A percentile compares a stretch with the other conserved stretches of the same genome.
phyloP scores from a whole-genome alignment of 2,329 filamentous ascomycete species.

The Ophiostoma piceae region DNA sequence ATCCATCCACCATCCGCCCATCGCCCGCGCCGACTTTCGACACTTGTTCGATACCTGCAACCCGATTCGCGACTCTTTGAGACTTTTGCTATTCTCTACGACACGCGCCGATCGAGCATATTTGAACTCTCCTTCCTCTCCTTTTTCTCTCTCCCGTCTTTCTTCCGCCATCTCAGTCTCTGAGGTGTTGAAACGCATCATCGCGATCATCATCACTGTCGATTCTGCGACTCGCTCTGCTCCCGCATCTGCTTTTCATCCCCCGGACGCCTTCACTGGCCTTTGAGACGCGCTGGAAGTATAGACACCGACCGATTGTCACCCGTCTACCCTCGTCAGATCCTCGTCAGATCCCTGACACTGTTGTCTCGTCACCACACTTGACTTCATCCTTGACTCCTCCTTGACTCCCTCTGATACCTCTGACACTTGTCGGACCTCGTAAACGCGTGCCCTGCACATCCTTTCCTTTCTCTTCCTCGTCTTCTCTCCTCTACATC shows the following conservation, averaged over 20 bases:
- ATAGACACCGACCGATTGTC: not conserved
- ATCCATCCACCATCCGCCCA: not conserved
- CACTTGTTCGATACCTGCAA: not conserved
- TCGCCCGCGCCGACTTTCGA: not conserved
- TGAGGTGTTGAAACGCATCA: not conserved
- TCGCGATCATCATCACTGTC: not conserved
- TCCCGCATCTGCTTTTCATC: not conserved
- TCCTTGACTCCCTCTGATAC: constrained; percentile 2
- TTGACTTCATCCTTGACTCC: not conserved
- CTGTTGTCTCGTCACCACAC: not conserved
- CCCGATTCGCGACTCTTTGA: not conserved
- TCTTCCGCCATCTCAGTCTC: constrained; percentile 5
- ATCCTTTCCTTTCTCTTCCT: not conserved
- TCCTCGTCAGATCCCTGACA: not conserved
- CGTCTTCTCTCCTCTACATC: constrained; percentile 4
- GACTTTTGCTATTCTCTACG: not conserved
- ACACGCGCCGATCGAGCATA: constrained; percentile 11
- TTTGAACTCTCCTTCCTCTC: not conserved
- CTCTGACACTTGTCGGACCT: not conserved
- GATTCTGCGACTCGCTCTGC: not conserved
- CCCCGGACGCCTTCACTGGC: constrained; percentile 60
- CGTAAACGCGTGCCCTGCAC: constrained; percentile 11
- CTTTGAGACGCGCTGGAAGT: constrained; percentile 39
- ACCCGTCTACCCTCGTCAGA: not conserved
- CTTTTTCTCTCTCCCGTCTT: not conserved